Conservation (phyloP, 75 land plant genomes). For the Larix kaempferi region DNA sequence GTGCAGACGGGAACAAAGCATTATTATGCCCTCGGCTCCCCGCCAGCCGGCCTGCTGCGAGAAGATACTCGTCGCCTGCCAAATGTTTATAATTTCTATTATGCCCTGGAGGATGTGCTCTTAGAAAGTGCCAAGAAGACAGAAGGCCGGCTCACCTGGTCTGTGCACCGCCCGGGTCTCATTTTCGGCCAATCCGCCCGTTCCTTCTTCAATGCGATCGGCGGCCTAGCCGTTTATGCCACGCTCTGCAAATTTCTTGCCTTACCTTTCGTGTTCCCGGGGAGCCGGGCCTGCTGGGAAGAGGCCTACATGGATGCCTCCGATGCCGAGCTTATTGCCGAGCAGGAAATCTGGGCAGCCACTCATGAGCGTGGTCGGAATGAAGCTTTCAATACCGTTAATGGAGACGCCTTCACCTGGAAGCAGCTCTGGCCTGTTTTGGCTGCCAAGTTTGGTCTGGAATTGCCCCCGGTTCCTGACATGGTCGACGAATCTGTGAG, state of each 20-base stretch:
- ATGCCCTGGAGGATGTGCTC: conserved; percentile 69
- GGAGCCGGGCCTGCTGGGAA: conserved; percentile 59
- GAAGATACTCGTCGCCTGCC: conserved; percentile 56
- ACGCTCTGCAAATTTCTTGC: conserved; percentile 53
- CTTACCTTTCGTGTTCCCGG: conserved; percentile 66
- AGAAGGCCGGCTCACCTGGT: conserved; percentile 41
- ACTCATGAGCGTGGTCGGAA: conserved; percentile 10
- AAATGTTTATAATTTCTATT: conserved; percentile 52
- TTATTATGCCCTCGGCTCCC: conserved; percentile 23
- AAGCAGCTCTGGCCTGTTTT: conserved; percentile 54
- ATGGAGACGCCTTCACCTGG: conserved; percentile 46
- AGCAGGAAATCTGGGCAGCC: conserved; percentile 80
- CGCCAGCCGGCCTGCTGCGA: not conserved
- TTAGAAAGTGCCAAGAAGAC: conserved; percentile 31
- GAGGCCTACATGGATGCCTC: conserved; percentile 59
- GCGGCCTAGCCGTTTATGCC: conserved; percentile 70
- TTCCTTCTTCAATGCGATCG: conserved; percentile 58
- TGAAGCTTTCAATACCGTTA: conserved; percentile 48
- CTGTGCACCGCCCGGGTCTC: conserved; percentile 80
- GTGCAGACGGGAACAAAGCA: conserved; percentile 81
- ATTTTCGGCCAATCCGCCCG: conserved; percentile 60
- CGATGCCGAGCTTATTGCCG: conserved; percentile 75
- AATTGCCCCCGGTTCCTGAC: not conserved
- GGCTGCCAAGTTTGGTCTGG: conserved; percentile 33
- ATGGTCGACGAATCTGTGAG: conserved; percentile 8